Conservation (phyloP, 129 eudicot species). For the Glebionis coronaria region DNA sequence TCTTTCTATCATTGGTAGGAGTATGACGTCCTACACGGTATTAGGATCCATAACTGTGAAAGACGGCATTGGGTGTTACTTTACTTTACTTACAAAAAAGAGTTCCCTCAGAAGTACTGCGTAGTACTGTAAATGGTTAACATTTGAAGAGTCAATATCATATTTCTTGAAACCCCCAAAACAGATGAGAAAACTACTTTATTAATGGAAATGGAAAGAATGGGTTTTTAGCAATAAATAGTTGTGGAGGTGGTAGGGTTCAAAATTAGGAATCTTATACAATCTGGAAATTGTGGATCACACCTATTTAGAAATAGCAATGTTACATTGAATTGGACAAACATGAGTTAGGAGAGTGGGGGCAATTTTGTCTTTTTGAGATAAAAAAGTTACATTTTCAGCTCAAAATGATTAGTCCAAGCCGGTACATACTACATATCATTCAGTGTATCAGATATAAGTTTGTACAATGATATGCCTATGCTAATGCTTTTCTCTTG, state of each 20-base stretch:
- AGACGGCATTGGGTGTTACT: too few species aligned
- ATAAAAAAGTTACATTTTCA: neutral
- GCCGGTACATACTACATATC: neutral
- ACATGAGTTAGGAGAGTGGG: slow-evolving; percentile 26
- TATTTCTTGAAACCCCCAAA: slow-evolving; percentile 23
- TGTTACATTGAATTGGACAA: slow-evolving; percentile 32
- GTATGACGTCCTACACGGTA: too few species aligned
- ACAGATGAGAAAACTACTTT: slow-evolving; percentile 25
- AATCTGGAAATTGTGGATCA: slow-evolving; percentile 32
- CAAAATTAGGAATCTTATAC: slow-evolving; percentile 29
- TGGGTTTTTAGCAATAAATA: slow-evolving; percentile 27
- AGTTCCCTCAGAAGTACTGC: too few species aligned
- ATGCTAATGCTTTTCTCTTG: too few species aligned
- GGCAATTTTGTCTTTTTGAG: slow-evolving; percentile 32
- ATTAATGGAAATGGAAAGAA: slow-evolving; percentile 22
- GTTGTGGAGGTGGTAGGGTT: slow-evolving; percentile 29
- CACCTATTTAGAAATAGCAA: slow-evolving; percentile 25
- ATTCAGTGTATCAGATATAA: neutral
- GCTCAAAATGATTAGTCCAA: neutral
- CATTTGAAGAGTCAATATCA: slow-evolving; percentile 19
- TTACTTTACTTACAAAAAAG: too few species aligned
- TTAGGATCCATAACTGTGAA: too few species aligned
- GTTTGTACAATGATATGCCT: too few species aligned
- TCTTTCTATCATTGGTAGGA: too few species aligned
- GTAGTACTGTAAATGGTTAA: slow-evolving; percentile 22